These are phyloP conservation scores for Biancaea sappan DNA, from an alignment of 306 rosid species.

Conservation along the genomic window DNA sequence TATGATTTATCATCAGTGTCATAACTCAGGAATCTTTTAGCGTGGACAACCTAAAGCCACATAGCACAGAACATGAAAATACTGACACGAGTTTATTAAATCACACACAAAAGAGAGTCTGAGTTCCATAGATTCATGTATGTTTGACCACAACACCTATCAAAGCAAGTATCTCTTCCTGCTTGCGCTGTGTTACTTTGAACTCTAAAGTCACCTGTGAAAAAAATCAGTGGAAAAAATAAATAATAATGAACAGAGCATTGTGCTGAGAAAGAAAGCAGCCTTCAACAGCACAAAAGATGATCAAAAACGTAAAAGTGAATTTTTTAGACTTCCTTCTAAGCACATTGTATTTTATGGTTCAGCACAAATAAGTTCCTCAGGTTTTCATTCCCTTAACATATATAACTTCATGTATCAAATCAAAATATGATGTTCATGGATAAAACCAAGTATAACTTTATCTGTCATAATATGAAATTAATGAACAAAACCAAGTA, in stretches of 20 bases:
- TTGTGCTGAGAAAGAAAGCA: conserved; percentile 13
- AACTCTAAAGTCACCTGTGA: conserved; percentile 78
- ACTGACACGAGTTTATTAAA: background rate
- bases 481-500: background rate
- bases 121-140: conserved; percentile 30
- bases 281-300: background rate
- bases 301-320: conserved; percentile 1
- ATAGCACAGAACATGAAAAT: conserved; percentile 15
- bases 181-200: conserved; percentile 60
- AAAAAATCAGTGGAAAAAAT: conserved; percentile 5
- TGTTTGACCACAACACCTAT: conserved; percentile 46
- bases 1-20: background rate
- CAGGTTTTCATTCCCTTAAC: background rate
- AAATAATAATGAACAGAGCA: background rate
- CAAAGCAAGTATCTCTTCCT: conserved; percentile 56
- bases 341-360: too few relatives aligned
- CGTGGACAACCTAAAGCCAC: conserved; percentile 3
- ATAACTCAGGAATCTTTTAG: conserved; percentile 4
- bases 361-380: background rate
- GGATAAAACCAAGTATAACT: background rate
- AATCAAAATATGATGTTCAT: background rate
- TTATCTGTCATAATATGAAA: background rate
- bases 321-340: conserved; percentile 5
- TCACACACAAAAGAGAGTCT: background rate
- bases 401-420: background rate